Conservation (phyloP, 2,329 filamentous ascomycete genomes). For the Bipolaris cookei region DNA sequence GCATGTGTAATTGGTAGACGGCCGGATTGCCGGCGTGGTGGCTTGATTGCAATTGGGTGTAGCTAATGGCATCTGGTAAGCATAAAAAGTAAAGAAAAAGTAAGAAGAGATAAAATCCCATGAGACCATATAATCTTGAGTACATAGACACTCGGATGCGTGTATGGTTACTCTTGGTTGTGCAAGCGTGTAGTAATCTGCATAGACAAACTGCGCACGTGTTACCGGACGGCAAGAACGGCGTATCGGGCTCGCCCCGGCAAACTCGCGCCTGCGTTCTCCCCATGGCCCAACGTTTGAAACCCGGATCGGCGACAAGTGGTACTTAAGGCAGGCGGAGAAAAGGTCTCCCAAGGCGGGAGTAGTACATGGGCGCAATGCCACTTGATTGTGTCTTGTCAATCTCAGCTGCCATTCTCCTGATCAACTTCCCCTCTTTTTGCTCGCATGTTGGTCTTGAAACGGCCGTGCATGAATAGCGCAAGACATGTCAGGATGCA, state of each 20-base stretch:
- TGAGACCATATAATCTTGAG: neutral
- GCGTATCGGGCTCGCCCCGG: constrained; percentile 7
- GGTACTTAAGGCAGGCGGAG: neutral
- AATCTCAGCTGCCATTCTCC: constrained; percentile 5
- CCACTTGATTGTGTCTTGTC: neutral
- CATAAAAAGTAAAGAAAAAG: neutral
- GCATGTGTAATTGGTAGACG: neutral
- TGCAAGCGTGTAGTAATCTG: neutral
- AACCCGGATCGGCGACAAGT: constrained; percentile 6
- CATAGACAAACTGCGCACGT: constrained; percentile 6
- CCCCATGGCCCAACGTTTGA: constrained; percentile 5
- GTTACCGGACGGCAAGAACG: constrained; percentile 16
- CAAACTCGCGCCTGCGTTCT: neutral
- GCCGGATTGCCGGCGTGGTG: neutral
- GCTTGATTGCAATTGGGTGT: neutral
- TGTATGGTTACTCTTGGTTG: neutral
- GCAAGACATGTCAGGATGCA: neutral
- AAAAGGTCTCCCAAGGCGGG: neutral
- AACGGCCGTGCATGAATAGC: constrained; percentile 19
- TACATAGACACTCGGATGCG: too few species aligned
- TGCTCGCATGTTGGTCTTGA: constrained; percentile 7
- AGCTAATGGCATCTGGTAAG: constrained; percentile 1
- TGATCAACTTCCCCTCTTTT: constrained; percentile 17
- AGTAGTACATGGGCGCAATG: neutral
- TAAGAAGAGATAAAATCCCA: too few species aligned